Base-by-base conservation (phyloP, 78 protist genomes). In the Thecamonas trahens region DNA sequence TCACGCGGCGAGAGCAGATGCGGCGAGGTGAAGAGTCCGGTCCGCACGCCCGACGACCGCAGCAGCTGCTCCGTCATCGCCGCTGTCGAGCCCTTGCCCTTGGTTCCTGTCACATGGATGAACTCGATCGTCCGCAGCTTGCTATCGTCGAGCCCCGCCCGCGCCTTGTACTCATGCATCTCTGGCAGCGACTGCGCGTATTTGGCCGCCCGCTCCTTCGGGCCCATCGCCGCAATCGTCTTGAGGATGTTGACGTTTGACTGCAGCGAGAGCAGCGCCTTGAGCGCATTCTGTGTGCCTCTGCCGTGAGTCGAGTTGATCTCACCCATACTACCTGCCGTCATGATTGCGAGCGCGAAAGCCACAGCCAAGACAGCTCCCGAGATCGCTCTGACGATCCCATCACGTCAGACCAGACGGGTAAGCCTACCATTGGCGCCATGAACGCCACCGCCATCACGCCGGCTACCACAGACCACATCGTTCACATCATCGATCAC, bases 51-150 rank as follows among this genome's bases (percentile, higher is more conserved):
- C 6, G 0, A 31, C 26, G 3, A 3, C 37, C 80, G 50, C 9
- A 86, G 73, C 2, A 86, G 39, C 31, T 53, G 7, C 18, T 78
- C 85, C 31, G 53, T n/a, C 37, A 76, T 26, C 11, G 79, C 35
- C 39, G 70, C 64, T 22, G 76, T 64, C 20, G 91, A 77, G 20
- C 91, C 91, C 28, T 86, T 86, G 15, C 91, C 91, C 39, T 86
- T 86, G 18, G 87, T 86, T 26, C 91, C 91, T 14, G 87, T 84
- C 20, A 86, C 54, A 61, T 86, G 91, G 24, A 86, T 70, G 24
- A 55, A 8, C 14, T 69, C 49, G 47, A 69, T 15, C 37, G 34
- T 44, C 35, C 40, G n/a, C 0, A 64, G 70, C 14, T 22, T 18
- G 0, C 28, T n/a, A 20, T 29, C 67, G 14, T 11, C 15, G 24